Evolutionary conservation across 495 filamentous ascomycete genomes (phyloP).

Genomic region (Melanomma pulvis-pyrius): DNA sequence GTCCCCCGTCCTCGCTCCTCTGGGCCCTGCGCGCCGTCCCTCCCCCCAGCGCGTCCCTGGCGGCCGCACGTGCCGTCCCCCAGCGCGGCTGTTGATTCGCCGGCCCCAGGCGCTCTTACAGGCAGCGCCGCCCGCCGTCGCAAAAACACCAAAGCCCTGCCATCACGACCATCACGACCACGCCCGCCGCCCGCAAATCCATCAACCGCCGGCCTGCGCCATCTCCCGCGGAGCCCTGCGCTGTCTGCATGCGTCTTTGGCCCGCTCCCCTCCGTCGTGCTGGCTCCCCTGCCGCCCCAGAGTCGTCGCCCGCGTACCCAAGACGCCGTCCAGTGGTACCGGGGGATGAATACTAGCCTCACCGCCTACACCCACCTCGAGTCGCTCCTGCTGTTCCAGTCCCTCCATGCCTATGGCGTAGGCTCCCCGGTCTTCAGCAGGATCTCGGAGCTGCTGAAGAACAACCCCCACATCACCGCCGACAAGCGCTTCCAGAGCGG

Average conservation of each 20-base stretch:
- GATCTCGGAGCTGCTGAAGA: conserved; percentile 74
- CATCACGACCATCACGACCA: conserved; percentile 6
- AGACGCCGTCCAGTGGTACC: conserved; percentile 28
- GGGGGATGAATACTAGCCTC: conserved; percentile 46
- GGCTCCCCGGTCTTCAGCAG: conserved; percentile 65
- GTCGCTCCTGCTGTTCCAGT: conserved; percentile 85
- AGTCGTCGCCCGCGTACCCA: conserved; percentile 32
- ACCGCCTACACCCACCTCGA: conserved; percentile 83
- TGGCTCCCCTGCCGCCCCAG: conserved; percentile 32
- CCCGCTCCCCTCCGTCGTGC: conserved; percentile 28
- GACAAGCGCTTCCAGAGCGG: conserved; percentile 68
- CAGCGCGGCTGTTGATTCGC: conserved; percentile 10
- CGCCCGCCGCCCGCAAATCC: conserved; percentile 4
- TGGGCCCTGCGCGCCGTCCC: too few relatives aligned
- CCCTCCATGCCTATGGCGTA: conserved; percentile 68
- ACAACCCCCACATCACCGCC: conserved; percentile 68
- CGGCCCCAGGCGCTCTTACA: neutral
- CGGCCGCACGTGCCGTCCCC: conserved; percentile 1
- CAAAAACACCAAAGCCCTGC: conserved; percentile 4
- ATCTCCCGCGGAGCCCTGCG: conserved; percentile 16
- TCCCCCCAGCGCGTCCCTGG: neutral
- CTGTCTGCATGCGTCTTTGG: conserved; percentile 7
- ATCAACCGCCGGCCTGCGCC: conserved; percentile 28
- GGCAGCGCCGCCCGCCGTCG: conserved; percentile 7
- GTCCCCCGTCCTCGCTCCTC: too few relatives aligned